These are phyloP conservation scores for Celoporthe dispersa DNA, from an alignment of 2,329 filamentous ascomycete genomes.

Conservation along the genomic window DNA sequence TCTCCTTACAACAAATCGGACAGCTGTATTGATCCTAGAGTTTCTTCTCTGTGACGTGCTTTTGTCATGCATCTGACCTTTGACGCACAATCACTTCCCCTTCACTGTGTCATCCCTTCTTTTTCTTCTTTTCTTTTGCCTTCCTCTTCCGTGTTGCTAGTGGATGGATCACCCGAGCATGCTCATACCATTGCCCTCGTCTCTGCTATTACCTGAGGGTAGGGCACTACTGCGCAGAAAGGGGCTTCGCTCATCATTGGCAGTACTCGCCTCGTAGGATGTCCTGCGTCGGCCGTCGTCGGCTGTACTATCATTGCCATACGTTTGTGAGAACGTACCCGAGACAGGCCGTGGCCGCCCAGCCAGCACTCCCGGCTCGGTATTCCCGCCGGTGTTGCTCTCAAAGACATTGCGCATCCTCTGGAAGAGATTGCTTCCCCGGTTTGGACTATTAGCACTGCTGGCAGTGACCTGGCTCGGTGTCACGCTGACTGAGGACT, in stretches of 20 bases:
- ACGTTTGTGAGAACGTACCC: constrained; percentile 10
- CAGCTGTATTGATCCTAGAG: no score
- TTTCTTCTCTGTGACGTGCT: no score
- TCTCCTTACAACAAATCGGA: no score
- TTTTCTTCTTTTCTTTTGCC: neutral
- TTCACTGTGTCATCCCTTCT: neutral
- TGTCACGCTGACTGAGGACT: constrained; percentile 19
- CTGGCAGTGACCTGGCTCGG: constrained; percentile 21
- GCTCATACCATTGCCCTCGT: constrained; percentile 27
- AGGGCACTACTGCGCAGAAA: constrained; percentile 34
- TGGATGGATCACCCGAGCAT: no score
- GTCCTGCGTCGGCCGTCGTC: constrained; percentile 11
- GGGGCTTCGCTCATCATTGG: constrained; percentile 38
- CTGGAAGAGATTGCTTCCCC: constrained; percentile 41
- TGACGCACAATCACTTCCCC: no score
- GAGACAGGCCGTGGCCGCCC: neutral
- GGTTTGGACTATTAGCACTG: constrained; percentile 2
- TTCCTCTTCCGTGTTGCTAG: no score
- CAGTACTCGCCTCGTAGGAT: constrained; percentile 32
- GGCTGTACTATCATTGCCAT: no score
- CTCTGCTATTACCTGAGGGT: constrained; percentile 10
- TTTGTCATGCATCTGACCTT: no score
- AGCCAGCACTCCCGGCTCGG: neutral
- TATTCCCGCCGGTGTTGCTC: constrained; percentile 20
- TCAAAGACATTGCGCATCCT: constrained; percentile 49